phyloP scores from a whole-genome alignment of 345 rosid species.

The Sisymbrium altissimum region DNA sequence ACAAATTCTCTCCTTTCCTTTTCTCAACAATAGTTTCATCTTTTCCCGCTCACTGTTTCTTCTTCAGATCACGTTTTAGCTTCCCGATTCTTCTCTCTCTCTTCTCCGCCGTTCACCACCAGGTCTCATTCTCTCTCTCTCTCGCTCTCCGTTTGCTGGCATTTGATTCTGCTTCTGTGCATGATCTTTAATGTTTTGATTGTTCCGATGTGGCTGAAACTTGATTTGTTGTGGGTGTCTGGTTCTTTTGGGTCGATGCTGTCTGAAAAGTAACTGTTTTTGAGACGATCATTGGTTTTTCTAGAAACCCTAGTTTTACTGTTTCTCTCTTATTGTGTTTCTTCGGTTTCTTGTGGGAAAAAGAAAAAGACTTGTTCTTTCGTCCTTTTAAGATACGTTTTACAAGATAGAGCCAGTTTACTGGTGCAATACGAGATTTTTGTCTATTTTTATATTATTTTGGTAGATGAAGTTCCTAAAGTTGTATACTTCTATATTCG shows the following conservation, averaged over 20 bases:
- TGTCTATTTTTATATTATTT: not conserved
- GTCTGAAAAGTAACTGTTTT: not conserved
- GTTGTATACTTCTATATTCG: conserved; percentile 19
- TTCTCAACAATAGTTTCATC: not conserved
- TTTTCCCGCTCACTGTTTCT: conserved; percentile 41
- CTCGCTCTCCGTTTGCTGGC: not conserved
- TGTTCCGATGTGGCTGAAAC: not conserved
- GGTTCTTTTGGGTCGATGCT: not conserved
- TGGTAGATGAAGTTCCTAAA: conserved; percentile 1
- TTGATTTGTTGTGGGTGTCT: not conserved
- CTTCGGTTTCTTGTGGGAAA: not conserved
- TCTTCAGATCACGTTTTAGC: not conserved
- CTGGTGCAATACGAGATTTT: not conserved
- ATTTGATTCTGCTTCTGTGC: not conserved
- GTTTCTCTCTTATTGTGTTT: not conserved
- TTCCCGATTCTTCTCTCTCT: conserved; percentile 17
- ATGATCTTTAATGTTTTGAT: not conserved
- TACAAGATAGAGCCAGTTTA: too few relatives aligned
- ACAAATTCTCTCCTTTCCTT: conserved; percentile 4
- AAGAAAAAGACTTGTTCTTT: not conserved
- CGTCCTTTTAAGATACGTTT: not conserved
- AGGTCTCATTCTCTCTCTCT: conserved; percentile 33
- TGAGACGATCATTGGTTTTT: not conserved
- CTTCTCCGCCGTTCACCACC: conserved; percentile 35
- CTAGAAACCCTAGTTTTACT: not conserved